Evolutionary conservation across 768 basidiomycete genomes (phyloP).

Genomic region (Rhizopogon sp.): DNA sequence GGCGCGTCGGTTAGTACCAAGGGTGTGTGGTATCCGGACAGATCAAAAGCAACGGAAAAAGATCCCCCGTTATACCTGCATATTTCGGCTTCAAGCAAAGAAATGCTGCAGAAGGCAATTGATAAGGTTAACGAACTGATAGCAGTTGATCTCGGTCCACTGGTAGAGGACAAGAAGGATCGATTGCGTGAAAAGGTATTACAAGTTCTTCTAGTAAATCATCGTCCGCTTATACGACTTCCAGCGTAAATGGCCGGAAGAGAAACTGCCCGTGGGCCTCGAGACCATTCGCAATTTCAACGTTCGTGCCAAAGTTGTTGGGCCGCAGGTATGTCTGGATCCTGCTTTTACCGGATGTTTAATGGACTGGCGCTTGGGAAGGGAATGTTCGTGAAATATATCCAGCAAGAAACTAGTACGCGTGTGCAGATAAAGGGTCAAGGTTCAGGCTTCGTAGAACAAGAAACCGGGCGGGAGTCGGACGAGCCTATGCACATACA

Average conservation of each 20-base stretch:
- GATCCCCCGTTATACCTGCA: conserved; percentile 95
- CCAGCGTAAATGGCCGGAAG: conserved; percentile 97
- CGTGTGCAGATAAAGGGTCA: conserved; percentile 96
- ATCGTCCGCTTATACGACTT: conserved; percentile 8
- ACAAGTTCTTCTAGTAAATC: not conserved
- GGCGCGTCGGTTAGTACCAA: conserved; percentile 91
- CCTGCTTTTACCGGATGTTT: too few relatives aligned
- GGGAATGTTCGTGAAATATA: conserved; percentile 98
- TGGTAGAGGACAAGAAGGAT: conserved; percentile 77
- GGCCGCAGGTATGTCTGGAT: conserved; percentile 65
- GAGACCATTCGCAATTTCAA: conserved; percentile 96
- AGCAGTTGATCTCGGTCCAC: conserved; percentile 67
- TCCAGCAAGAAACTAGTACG: conserved; percentile 93
- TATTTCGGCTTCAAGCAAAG: conserved; percentile 71
- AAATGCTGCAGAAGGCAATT: conserved; percentile 60
- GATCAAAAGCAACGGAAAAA: conserved; percentile 83
- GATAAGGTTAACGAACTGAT: conserved; percentile 73
- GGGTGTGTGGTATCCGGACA: conserved; percentile 95
- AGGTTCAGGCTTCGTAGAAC: conserved; percentile 93
- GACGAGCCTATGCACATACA: conserved; percentile 91
- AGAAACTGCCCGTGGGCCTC: conserved; percentile 84
- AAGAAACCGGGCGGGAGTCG: conserved; percentile 81
- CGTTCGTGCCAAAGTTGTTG: conserved; percentile 95
- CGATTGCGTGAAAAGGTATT: conserved; percentile 60
- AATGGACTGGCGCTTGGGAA: conserved; percentile 21